phyloP scores from a whole-genome alignment of 1,139 yeast species.

The Magnusiomyces paraingens region DNA sequence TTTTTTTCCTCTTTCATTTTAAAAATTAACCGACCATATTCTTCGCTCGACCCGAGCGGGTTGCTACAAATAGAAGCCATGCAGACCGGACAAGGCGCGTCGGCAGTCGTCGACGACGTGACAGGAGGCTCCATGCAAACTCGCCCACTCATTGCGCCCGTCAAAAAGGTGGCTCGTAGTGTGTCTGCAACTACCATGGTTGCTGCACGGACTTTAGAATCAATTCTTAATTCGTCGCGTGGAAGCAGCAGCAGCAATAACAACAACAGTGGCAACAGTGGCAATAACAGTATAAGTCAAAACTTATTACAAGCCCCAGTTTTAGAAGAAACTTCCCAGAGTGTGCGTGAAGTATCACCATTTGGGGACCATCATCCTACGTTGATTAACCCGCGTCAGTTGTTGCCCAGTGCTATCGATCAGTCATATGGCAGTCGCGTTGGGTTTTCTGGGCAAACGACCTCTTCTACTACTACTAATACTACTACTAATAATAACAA shows the following conservation, averaged over 20 bases:
- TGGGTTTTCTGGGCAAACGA: no score
- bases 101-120: conserved; percentile 1
- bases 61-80: background rate
- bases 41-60: background rate
- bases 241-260: background rate
- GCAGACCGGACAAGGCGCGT: conserved; percentile 5
- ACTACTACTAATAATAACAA: no score
- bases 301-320: background rate
- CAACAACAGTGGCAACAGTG: conserved; percentile 2
- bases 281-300: conserved; percentile 4
- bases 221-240: background rate
- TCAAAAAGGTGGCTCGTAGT: background rate
- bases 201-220: background rate
- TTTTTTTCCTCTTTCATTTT: background rate
- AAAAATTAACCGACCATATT: conserved; percentile 7
- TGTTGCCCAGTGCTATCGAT: no score
- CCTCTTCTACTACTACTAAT: no score
- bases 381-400: no score
- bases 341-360: no score
- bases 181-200: background rate
- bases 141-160: background rate
- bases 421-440: no score
- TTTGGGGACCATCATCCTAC: no score
- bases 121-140: background rate
- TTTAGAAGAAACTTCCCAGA: background rate